Conservation (phyloP, 1,139 yeast genomes). For the Suhomyces chickasaworum region DNA sequence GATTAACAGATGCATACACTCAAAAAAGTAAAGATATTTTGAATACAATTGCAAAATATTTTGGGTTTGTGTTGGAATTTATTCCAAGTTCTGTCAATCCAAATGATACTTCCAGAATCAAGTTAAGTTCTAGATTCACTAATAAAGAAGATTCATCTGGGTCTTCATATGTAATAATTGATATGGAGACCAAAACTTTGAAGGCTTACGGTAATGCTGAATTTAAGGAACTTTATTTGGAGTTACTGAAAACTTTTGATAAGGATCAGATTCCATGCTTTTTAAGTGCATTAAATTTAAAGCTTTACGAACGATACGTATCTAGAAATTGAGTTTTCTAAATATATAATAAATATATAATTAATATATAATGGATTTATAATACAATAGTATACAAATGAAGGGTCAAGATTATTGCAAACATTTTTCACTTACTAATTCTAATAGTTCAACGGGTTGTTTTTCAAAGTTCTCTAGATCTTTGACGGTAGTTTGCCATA, state of each 20-base stretch:
- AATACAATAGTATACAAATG: slow-evolving; percentile 1
- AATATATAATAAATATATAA: too few species aligned
- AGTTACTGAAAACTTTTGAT: slow-evolving; percentile 67
- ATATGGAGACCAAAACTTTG: slow-evolving; percentile 37
- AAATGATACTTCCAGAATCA: slow-evolving; percentile 52
- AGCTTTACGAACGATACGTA: slow-evolving; percentile 30
- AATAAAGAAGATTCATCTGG: slow-evolving; percentile 18
- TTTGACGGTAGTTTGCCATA: slow-evolving; percentile 57
- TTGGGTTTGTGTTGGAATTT: slow-evolving; percentile 78
- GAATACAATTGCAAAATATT: slow-evolving; percentile 63
- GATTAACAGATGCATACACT: slow-evolving; percentile 67
- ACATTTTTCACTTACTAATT: slow-evolving; percentile 13
- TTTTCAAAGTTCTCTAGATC: slow-evolving; percentile 42
- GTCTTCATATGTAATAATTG: slow-evolving; percentile 41
- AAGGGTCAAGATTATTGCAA: not conserved
- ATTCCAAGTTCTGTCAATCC: slow-evolving; percentile 61
- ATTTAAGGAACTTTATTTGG: slow-evolving; percentile 54
- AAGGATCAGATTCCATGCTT: slow-evolving; percentile 76
- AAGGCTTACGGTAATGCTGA: slow-evolving; percentile 48
- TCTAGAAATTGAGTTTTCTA: not conserved
- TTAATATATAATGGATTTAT: too few species aligned
- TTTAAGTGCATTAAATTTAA: slow-evolving; percentile 72
- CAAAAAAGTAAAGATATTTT: slow-evolving; percentile 75
- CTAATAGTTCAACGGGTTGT: slow-evolving; percentile 38
- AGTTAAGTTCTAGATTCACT: slow-evolving; percentile 59